Conservation (phyloP, 345 rosid genomes). For the Raphanus sativus region DNA sequence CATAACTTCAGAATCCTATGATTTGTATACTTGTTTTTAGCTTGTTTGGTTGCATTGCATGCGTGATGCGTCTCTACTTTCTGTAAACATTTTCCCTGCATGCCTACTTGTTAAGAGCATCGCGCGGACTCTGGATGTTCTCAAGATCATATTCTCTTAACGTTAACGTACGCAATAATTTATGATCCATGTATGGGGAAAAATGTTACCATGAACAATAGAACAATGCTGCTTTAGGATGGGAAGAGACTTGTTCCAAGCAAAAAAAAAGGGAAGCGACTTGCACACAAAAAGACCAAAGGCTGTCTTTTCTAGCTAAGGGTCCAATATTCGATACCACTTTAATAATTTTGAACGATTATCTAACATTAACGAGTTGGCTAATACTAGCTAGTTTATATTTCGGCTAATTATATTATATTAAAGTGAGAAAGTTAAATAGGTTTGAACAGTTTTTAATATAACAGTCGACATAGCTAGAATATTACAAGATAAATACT, state of each 20-base stretch:
- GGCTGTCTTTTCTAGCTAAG: neutral
- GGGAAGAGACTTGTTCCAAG: too few relatives aligned
- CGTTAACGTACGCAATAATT: neutral
- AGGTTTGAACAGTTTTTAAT: neutral
- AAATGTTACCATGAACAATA: slow-evolving; percentile 4
- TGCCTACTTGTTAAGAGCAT: slow-evolving; percentile 24
- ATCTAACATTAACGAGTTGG: neutral
- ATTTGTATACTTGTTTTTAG: slow-evolving; percentile 18
- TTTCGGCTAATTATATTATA: neutral
- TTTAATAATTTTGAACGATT: neutral
- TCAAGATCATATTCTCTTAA: slow-evolving; percentile 8
- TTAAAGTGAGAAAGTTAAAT: neutral
- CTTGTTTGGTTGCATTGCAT: slow-evolving; percentile 28
- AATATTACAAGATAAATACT: neutral
- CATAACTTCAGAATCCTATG: slow-evolving; percentile 28
- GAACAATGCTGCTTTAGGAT: slow-evolving; percentile 3
- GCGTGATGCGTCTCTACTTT: slow-evolving; percentile 12
- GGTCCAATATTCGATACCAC: neutral
- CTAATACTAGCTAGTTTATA: too few relatives aligned
- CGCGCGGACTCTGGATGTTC: slow-evolving; percentile 19
- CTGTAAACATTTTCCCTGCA: slow-evolving; percentile 19
- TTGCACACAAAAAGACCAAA: too few relatives aligned
- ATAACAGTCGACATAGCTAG: neutral
- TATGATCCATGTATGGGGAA: slow-evolving; percentile 21
- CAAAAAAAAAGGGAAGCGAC: neutral